These are phyloP conservation scores for Carex littledalei DNA, from an alignment of 176 grass and related monocot genomes.

Conservation along the genomic window DNA sequence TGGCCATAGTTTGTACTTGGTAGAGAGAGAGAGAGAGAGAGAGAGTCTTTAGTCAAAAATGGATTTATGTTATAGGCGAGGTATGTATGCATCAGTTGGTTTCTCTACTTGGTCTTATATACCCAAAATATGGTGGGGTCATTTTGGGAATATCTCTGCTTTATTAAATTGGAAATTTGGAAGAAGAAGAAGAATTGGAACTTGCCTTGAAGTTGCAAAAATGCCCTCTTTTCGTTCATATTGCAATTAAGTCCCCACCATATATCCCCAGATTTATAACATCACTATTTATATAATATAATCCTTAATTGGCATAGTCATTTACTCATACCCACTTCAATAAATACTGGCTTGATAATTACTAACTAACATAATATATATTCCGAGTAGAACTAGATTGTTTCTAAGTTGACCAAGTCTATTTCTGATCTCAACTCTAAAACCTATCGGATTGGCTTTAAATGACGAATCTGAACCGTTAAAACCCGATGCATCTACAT, in stretches of 20 bases:
- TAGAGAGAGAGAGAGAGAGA: neutral
- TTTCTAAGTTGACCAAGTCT: too few relatives aligned
- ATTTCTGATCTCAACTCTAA: too few relatives aligned
- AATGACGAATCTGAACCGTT: too few relatives aligned
- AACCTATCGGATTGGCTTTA: too few relatives aligned
- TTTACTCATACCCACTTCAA: neutral
- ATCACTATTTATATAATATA: slow-evolving; percentile 4
- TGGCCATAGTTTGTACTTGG: slow-evolving; percentile 15
- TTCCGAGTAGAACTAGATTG: too few relatives aligned
- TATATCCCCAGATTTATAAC: neutral
- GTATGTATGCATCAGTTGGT: neutral
- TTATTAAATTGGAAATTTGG: slow-evolving; percentile 19
- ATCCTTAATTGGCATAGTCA: neutral
- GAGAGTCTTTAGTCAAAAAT: neutral
- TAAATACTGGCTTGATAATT: neutral
- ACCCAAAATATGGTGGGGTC: slow-evolving; percentile 5
- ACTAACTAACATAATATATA: too few relatives aligned
- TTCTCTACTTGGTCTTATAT: slow-evolving; percentile 20
- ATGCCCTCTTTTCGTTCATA: neutral
- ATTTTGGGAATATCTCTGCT: slow-evolving; percentile 18
- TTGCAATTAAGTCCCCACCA: slow-evolving; percentile 20
- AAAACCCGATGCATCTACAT: too few relatives aligned
- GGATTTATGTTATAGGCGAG: neutral
- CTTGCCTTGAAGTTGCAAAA: slow-evolving; percentile 24
- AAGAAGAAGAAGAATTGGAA: neutral